A percentile compares a stretch with the other conserved stretches of the same genome.
Conservation (phyloP, 352 stramenopile genomes). For the Thraustochytrium sp. region DNA sequence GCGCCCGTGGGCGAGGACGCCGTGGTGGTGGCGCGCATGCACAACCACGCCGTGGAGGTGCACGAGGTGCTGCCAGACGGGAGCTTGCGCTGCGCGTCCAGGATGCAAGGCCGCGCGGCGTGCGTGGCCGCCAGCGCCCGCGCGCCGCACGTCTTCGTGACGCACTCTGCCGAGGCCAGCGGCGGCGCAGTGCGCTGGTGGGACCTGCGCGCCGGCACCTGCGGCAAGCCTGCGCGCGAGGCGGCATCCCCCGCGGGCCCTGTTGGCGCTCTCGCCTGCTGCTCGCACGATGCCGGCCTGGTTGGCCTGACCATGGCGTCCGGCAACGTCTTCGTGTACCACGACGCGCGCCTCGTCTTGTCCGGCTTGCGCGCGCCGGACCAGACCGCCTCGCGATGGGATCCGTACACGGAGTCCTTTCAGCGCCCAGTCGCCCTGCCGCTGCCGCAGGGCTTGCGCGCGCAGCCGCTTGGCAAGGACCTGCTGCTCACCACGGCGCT, state of each 20-base stretch:
- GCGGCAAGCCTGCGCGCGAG: not conserved
- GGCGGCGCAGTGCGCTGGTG: not conserved
- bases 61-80: not conserved
- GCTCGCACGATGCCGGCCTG: not conserved
- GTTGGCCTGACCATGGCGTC: not conserved
- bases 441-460: too few relatives aligned
- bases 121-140: not conserved
- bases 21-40: too few relatives aligned
- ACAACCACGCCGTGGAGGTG: too few relatives aligned
- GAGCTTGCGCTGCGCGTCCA: not conserved
- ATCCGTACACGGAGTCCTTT: not conserved
- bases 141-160: not conserved
- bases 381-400: not conserved
- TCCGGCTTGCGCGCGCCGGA: not conserved
- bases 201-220: not conserved
- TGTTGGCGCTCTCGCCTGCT: not conserved
- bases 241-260: not conserved
- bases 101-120: not conserved
- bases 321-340: not conserved
- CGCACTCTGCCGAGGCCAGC: not conserved
- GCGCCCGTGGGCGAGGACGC: too few relatives aligned
- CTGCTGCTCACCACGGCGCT: too few relatives aligned
- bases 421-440: not conserved
- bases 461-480: too few relatives aligned
- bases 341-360: not conserved